Conservation (phyloP, 441 rosid genomes). For the Pelargonium australe region DNA sequence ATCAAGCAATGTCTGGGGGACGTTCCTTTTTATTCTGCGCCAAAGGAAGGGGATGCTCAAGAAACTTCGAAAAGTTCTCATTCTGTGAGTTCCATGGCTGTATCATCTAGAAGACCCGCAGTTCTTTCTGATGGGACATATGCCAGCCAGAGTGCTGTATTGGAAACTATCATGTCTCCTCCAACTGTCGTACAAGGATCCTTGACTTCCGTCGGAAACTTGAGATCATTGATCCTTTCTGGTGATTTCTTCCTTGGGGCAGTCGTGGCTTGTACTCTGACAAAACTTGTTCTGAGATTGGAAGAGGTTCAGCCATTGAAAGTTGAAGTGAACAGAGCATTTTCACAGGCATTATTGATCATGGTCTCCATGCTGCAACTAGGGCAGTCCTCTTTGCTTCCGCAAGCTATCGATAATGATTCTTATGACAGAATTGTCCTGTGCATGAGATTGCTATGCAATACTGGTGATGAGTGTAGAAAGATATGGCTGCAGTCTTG, state of each 20-base stretch:
- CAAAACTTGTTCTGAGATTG: slow-evolving; percentile 79
- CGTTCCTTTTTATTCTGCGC: slow-evolving; percentile 55
- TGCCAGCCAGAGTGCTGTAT: slow-evolving; percentile 91
- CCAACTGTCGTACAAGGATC: slow-evolving; percentile 76
- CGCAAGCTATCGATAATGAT: slow-evolving; percentile 78
- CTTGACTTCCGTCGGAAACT: slow-evolving; percentile 54
- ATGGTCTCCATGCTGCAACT: slow-evolving; percentile 76
- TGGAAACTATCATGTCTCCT: slow-evolving; percentile 77
- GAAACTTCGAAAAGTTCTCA: slow-evolving; percentile 47
- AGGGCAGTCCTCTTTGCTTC: slow-evolving; percentile 69
- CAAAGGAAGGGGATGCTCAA: slow-evolving; percentile 51
- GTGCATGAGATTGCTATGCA: slow-evolving; percentile 65
- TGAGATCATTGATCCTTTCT: slow-evolving; percentile 70
- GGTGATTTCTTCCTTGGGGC: slow-evolving; percentile 96
- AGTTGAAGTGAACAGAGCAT: slow-evolving; percentile 64
- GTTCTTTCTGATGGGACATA: slow-evolving; percentile 90
- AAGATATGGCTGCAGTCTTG: slow-evolving; percentile 82
- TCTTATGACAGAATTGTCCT: slow-evolving; percentile 68
- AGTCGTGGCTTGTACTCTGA: slow-evolving; percentile 71
- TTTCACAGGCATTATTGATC: slow-evolving; percentile 55
- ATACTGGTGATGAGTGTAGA: slow-evolving; percentile 63
- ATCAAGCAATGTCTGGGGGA: slow-evolving; percentile 91
- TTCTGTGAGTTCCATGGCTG: slow-evolving; percentile 43
- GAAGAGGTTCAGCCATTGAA: slow-evolving; percentile 80
- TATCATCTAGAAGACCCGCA: slow-evolving; percentile 83